These are phyloP conservation scores for Austroboletus niveus DNA, from an alignment of 1,284 basidiomycete species.

Conservation along the genomic window DNA sequence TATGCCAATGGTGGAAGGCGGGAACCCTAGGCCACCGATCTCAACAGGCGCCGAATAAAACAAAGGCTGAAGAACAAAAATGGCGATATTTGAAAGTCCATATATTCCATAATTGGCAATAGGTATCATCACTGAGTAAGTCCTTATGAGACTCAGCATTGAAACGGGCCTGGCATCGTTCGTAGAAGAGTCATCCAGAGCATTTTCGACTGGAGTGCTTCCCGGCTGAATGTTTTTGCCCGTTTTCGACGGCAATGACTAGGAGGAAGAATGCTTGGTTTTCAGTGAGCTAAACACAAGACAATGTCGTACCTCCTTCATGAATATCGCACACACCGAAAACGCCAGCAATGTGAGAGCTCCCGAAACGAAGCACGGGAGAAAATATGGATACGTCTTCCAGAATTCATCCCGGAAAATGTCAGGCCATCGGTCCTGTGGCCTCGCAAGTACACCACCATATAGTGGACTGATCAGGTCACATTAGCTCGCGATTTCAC, in stretches of 20 bases:
- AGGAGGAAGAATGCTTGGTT: neutral
- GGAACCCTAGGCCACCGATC: conserved; percentile 63
- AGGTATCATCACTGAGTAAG: conserved; percentile 27
- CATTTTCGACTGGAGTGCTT: neutral
- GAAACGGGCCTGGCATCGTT: conserved; percentile 23
- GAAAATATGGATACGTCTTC: conserved; percentile 53
- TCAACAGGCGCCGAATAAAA: conserved; percentile 66
- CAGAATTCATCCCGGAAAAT: conserved; percentile 47
- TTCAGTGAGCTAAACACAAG: neutral
- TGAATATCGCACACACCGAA: conserved; percentile 53
- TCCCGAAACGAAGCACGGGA: conserved; percentile 57
- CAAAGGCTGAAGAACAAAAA: conserved; percentile 61
- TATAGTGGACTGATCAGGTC: conserved; percentile 45
- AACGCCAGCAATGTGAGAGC: conserved; percentile 54
- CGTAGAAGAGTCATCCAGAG: neutral
- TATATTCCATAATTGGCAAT: conserved; percentile 62
- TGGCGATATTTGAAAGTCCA: conserved; percentile 63
- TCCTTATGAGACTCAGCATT: conserved; percentile 38
- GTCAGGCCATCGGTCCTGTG: conserved; percentile 45
- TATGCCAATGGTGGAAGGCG: conserved; percentile 58
- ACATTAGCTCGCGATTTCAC: conserved; percentile 40
- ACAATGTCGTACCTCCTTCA: conserved; percentile 51
- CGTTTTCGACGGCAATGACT: conserved; percentile 25
- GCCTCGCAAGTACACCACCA: conserved; percentile 47
- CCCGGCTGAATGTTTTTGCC: neutral